Base-by-base conservation (phyloP, 1,284 basidiomycete species). In the Amylostereum areolatum region DNA sequence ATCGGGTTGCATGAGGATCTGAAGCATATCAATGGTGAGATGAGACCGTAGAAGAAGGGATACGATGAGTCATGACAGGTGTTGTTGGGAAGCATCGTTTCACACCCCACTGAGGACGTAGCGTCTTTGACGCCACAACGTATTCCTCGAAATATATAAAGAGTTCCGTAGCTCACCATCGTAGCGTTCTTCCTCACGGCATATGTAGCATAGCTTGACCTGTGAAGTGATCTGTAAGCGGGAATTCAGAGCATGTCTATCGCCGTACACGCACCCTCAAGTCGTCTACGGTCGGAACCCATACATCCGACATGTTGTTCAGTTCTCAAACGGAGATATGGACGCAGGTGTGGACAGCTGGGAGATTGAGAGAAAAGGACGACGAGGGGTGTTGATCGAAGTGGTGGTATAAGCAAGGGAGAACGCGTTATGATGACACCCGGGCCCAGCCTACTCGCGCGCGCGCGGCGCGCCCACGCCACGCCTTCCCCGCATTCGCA, bases 151-250 rank as follows among this genome's bases (percentile, higher is more conserved):
- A 18, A 18, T 18, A 18, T 18, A 18, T 18, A 18, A 18, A 18
- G 18, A 18, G 18, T 18, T 18, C 18, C 18, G 18, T 18, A 18
- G 18, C 71, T 54, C 53, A 83, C 81, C 66, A 47, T 80, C 79
- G 55, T 73, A 70, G 4, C 57, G 65, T 55, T 89, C 85, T 59
- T 89, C 85, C 57, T 89, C 85, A 27, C 83, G 68, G 59, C 85
- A 89, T 50, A 89, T 88, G 62, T 84, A 89, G 55, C 86, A 89
- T 25, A 84, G 69, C 61, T 35, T n/a, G 34, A 9, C 34, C n/a
- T 35, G 34, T 8, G 34, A 35, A 35, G 34, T n/a, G 34, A 35
- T 8, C 34, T 9, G 34, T 35, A 35, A 35, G 34, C 18, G 18
- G 18, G 18, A 18, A 18, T 18, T 18, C 18, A 18, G 18, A 18